Evolutionary conservation across 2,329 filamentous ascomycete genomes (phyloP).

Genomic region (Dactylellina drechsleri): DNA sequence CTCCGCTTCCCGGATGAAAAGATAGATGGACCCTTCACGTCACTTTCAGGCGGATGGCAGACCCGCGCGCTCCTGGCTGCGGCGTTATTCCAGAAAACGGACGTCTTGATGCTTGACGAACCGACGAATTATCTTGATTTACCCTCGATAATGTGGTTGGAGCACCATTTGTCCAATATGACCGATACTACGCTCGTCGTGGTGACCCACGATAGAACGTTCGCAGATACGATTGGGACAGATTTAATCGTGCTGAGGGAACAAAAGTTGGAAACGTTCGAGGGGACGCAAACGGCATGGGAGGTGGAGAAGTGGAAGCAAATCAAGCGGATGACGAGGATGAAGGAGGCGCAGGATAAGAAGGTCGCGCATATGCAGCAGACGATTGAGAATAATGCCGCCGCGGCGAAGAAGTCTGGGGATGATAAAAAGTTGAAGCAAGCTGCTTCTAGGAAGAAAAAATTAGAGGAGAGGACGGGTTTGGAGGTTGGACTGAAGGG

Average conservation of each 20-base stretch:
- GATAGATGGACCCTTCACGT: conserved; percentile 70
- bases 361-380: conserved; percentile 83
- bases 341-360: conserved; percentile 84
- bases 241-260: conserved; percentile 81
- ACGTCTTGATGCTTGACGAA: conserved; percentile 84
- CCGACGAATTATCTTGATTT: conserved; percentile 88
- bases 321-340: conserved; percentile 73
- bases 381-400: conserved; percentile 78
- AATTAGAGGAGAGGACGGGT: conserved; percentile 82
- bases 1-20: conserved; percentile 75
- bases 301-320: conserved; percentile 75
- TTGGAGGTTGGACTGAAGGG: conserved; percentile 77
- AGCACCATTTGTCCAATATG: conserved; percentile 73
- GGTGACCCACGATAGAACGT: conserved; percentile 86
- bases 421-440: conserved; percentile 88
- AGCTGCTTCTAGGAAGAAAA: conserved; percentile 84
- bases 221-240: conserved; percentile 77
- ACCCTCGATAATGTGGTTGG: conserved; percentile 84
- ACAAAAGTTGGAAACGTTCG: conserved; percentile 76
- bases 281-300: conserved; percentile 77
- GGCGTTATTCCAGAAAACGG: conserved; percentile 75
- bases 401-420: conserved; percentile 77
- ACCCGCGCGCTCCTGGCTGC: conserved; percentile 75
- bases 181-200: conserved; percentile 74
- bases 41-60: conserved; percentile 80